phyloP scores from a whole-genome alignment of 225 moss, liverwort and hornwort species.

The Ulota crispa region DNA sequence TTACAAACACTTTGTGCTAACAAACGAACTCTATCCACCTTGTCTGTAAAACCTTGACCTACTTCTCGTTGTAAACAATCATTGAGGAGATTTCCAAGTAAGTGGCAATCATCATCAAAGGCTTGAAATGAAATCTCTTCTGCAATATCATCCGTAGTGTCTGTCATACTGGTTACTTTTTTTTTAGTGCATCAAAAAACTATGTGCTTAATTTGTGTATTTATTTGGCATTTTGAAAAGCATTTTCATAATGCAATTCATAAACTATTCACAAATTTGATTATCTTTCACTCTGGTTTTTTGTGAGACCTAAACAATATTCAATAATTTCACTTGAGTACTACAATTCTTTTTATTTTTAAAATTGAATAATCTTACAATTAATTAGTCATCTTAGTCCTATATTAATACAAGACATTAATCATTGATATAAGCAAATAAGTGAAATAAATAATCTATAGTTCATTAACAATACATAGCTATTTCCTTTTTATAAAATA shows the following conservation, averaged over 20 bases:
- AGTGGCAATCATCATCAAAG: conserved; percentile 81
- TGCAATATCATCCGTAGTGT: conserved; percentile 84
- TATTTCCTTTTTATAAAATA: neutral
- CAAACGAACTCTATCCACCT: conserved; percentile 73
- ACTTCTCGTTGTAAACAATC: conserved; percentile 80
- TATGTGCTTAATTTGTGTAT: neutral
- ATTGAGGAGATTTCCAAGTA: conserved; percentile 75
- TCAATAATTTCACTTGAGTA: neutral
- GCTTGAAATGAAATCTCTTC: conserved; percentile 92
- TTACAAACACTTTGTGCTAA: conserved; percentile 83
- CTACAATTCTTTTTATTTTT: neutral
- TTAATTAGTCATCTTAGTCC: neutral
- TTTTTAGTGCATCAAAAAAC: neutral
- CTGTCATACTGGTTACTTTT: conserved; percentile 50
- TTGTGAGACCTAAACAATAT: neutral
- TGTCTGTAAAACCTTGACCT: conserved; percentile 79
- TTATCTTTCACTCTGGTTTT: neutral
- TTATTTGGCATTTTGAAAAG: too few relatives aligned
- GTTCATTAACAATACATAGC: neutral
- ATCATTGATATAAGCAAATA: neutral
- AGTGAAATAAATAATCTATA: neutral
- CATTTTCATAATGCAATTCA: neutral
- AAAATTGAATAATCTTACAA: neutral
- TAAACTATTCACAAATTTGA: neutral
- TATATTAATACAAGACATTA: neutral